Base-by-base conservation (phyloP, 148 eudicot species). In the Rhododendron ferrugineum region DNA sequence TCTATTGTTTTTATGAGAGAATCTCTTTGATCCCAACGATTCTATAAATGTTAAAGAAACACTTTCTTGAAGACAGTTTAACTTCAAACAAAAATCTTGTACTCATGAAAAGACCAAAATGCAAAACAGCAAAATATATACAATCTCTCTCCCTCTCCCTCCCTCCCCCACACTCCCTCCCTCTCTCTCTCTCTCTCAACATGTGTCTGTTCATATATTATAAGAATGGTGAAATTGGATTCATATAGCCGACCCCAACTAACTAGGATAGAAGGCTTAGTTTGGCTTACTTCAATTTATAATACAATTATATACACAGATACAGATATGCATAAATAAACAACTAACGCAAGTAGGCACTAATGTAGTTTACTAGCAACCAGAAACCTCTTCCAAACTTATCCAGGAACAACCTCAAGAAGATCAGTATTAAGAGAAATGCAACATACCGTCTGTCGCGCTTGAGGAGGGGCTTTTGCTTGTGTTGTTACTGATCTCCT, bases 401-500 rank as follows among this genome's bases (percentile, higher is more conserved):
- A 62, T 30, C 46, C 6, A 64, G 68, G 47, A 28, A 56, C 40
- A 26, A 89, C 68, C 26, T 34, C 36, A 80, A 56, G 13, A 84
- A 37, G 76, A 42, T 26, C 34, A 60, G 15, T 32, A 62, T 36
- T 66, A 64, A 82, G 13, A 30, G 50, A 79, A 83, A 64, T 73
- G 30, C 58, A 36, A 23, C 70, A 58, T 90, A 95, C 98, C 93
- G 82, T 89, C 87, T 92, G 90, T 7, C 90, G 94, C 37, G 72
- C 87, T 88, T 93, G 96, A 83, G 95, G 87, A 83, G 96, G 92
- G 72, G 91, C 90, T 88, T 93, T 92, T 78, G 89, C 92, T 85
- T 92, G 90, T 58, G 93, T 91, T 36, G 95, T 79, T 75, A 87
- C 68, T 50, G 85, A 88, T 87, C 98, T 90, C 66, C 86, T 81